phyloP scores from a whole-genome alignment of 108 stramenopile species.

The Poteriospumella lacustris region DNA sequence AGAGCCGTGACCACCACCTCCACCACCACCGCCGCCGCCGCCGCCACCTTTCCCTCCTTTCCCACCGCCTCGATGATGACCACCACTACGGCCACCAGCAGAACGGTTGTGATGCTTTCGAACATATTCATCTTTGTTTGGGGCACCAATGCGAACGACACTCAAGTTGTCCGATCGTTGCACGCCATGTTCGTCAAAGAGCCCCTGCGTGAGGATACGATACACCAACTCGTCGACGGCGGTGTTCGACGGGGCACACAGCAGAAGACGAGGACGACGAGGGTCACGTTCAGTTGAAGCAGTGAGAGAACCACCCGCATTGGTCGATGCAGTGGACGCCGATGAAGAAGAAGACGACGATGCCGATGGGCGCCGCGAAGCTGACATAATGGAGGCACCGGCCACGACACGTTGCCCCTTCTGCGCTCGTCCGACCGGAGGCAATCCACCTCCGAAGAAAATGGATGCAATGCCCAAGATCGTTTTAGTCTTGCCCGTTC shows the following conservation, averaged over 20 bases:
- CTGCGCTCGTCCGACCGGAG: not conserved
- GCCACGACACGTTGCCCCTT: not conserved
- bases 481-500: conserved; percentile 53
- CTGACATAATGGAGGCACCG: not conserved
- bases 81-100: conserved; percentile 76
- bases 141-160: conserved; percentile 82
- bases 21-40: conserved; percentile 24
- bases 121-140: conserved; percentile 70
- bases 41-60: not conserved
- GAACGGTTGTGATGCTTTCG: conserved; percentile 75
- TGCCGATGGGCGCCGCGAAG: too few species aligned
- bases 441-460: not conserved
- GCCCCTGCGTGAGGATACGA: conserved; percentile 58
- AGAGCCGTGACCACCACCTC: not conserved
- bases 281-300: not conserved
- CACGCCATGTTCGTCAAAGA: conserved; percentile 58
- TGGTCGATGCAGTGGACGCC: not conserved
- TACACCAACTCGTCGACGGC: conserved; percentile 89
- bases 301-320: not conserved
- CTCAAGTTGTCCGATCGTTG: conserved; percentile 47
- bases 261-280: conserved; percentile 23
- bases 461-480: conserved; percentile 39
- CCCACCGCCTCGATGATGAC: conserved; percentile 9
- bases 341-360: not conserved
- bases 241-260: conserved; percentile 73